Evolutionary conservation across 2,329 filamentous ascomycete species (phyloP), one percentile per base, ranked within the genome.

Genomic region (Nothophoma quercina): DNA sequence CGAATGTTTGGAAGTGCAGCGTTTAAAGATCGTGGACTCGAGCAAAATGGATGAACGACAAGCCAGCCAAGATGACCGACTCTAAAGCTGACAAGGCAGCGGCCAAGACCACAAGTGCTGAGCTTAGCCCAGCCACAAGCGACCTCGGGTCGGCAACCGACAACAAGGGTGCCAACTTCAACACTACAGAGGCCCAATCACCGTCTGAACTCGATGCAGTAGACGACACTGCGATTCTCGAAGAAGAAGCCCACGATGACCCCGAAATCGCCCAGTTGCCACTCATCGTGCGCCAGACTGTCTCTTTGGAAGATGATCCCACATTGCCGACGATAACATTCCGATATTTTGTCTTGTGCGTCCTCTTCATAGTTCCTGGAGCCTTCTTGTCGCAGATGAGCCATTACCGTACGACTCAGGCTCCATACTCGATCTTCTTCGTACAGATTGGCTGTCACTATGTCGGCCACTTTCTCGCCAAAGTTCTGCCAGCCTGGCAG

Each of bases 361-460:
- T 83, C 47, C 54, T 86, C 15, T 85, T 85, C 60, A 79, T 85
- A 35, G 75, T 79, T 1, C 83, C 83, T 0, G 84, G 83, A 2
- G 83, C 83, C 2, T 83, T 86, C 58, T 65, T 86, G 2, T 83
- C 80, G 5, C 79, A 83, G 61, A 81, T 85, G 77, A 80, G 78
- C 55, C 76, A 79, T 40, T 86, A 79, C 61, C 78, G 84, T 35
- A 86, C 84, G 1, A 86, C 84, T 0, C 79, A 78, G 34, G 81
- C 82, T 1, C 79, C 81, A 0, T 87, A 85, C 63, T 84, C 83
- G 0, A 79, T 86, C 39, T 85, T 86, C 65, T 86, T 87, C 55
- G 83, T 86, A 25, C 82, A 84, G 59, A 83, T 85, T 15, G 82
- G 81, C 0, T 82, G 78, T 38, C 83, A 83, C 60, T 84, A 84